Conservation (phyloP, 768 basidiomycete genomes). For the Termitomyces sp. region DNA sequence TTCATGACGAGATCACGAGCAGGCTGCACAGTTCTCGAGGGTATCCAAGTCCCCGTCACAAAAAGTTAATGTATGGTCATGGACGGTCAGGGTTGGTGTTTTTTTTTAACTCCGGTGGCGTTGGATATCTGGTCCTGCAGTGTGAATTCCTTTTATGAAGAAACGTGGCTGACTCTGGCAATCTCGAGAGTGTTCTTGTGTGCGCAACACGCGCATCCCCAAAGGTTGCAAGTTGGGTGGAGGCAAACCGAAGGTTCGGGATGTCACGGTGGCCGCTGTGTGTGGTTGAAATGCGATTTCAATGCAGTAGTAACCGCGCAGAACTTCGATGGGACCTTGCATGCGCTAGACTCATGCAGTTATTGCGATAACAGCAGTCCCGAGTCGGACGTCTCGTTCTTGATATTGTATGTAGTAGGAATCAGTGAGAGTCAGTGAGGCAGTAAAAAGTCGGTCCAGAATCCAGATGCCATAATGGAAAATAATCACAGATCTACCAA, state of each 20-base stretch:
- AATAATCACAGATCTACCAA: neutral
- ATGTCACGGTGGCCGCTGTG: no score
- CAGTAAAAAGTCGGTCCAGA: no score
- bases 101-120: constrained; percentile 1
- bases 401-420: no score
- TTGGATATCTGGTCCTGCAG: neutral
- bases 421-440: no score
- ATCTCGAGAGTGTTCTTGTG: neutral
- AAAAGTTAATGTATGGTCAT: neutral
- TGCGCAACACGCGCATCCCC: neutral
- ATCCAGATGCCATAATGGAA: neutral
- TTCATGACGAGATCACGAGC: neutral
- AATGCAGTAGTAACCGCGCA: neutral
- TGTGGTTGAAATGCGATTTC: neutral
- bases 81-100: neutral
- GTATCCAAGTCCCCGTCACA: neutral
- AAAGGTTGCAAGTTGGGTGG: neutral
- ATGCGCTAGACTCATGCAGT: neutral
- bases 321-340: neutral
- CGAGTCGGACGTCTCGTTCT: neutral
- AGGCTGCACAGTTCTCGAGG: neutral
- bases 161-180: neutral
- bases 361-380: neutral
- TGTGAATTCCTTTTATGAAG: neutral
- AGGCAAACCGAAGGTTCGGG: neutral